A percentile compares a stretch with the other conserved stretches of the same genome.
These are phyloP conservation scores for Metschnikowia proteae DNA, from an alignment of 805 yeast species.

Conservation along the genomic window DNA sequence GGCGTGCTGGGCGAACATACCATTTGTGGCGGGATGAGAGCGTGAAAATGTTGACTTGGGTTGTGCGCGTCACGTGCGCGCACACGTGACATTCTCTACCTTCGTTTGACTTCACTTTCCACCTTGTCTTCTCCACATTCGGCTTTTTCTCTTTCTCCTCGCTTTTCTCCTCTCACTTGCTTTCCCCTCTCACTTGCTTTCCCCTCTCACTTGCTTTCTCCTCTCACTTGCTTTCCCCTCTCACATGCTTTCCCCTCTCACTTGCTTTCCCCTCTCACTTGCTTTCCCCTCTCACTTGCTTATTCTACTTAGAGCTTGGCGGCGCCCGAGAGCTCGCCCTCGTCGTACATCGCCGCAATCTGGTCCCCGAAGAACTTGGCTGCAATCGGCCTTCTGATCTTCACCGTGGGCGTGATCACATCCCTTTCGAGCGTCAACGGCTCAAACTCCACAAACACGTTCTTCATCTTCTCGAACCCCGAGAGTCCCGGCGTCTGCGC, in stretches of 20 bases:
- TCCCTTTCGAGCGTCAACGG: slow-evolving; percentile 26
- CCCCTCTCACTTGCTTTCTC: too few species aligned
- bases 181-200: too few species aligned
- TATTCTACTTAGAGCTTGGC: slow-evolving; percentile 9
- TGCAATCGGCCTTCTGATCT: slow-evolving; percentile 47
- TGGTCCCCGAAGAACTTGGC: slow-evolving; percentile 39
- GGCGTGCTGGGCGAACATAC: slow-evolving; percentile 6
- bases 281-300: too few species aligned
- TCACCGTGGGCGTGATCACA: slow-evolving; percentile 27
- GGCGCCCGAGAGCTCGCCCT: slow-evolving; percentile 35
- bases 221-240: too few species aligned
- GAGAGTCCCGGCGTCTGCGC: slow-evolving; percentile 12
- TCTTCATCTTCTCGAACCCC: slow-evolving; percentile 26
- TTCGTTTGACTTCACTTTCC: too few species aligned
- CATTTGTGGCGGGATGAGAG: slow-evolving; percentile 8
- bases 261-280: background rate
- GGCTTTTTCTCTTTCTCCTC: too few species aligned
- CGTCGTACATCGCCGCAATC: slow-evolving; percentile 43
- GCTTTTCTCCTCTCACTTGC: too few species aligned
- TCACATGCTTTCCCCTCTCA: too few species aligned
- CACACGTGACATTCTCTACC: background rate
- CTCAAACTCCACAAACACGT: slow-evolving; percentile 24
- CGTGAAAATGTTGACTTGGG: slow-evolving; percentile 3
- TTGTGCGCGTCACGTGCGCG: background rate
- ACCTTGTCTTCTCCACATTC: too few species aligned